phyloP scores from a whole-genome alignment of 805 yeast species.

The Candida namnaoensis region DNA sequence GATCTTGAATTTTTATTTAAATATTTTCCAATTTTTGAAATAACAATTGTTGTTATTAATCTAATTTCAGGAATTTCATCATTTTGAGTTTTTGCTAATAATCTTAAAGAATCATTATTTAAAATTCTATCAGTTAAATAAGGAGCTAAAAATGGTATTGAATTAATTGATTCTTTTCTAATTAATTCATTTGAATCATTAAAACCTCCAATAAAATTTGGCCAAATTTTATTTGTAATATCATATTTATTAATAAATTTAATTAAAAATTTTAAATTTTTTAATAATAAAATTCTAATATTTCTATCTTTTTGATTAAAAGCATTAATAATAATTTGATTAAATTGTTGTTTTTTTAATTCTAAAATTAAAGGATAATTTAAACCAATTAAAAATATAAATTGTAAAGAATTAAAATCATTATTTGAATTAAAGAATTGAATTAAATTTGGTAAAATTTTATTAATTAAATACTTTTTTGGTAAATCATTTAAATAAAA shows the following conservation, averaged over 20 bases:
- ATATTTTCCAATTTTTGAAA: conserved; percentile 54
- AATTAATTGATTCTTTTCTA: conserved; percentile 70
- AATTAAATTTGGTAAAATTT: conserved; percentile 64
- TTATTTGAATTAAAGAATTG: conserved; percentile 28
- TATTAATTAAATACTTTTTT: conserved; percentile 45
- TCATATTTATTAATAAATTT: conserved; percentile 45
- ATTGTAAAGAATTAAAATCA: conserved; percentile 18
- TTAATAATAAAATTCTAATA: conserved; percentile 62
- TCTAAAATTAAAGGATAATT: conserved; percentile 18
- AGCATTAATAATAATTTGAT: conserved; percentile 57
- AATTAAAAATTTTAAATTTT: conserved; percentile 48
- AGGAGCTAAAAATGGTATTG: conserved; percentile 48
- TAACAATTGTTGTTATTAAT: conserved; percentile 64
- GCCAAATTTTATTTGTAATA: conserved; percentile 62
- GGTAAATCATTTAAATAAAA: conserved; percentile 29
- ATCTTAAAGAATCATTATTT: conserved; percentile 76
- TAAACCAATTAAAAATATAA: conserved; percentile 22
- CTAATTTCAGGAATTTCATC: conserved; percentile 73
- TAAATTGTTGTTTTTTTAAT: conserved; percentile 33
- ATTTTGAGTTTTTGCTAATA: conserved; percentile 73
- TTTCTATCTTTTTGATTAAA: conserved; percentile 69
- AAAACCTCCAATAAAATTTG: conserved; percentile 68
- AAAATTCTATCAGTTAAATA: conserved; percentile 70
- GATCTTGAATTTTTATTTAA: conserved; percentile 51
- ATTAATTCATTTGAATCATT: conserved; percentile 77